Base-by-base conservation (phyloP, 163 green algal genomes). In the Volvox carteri region DNA sequence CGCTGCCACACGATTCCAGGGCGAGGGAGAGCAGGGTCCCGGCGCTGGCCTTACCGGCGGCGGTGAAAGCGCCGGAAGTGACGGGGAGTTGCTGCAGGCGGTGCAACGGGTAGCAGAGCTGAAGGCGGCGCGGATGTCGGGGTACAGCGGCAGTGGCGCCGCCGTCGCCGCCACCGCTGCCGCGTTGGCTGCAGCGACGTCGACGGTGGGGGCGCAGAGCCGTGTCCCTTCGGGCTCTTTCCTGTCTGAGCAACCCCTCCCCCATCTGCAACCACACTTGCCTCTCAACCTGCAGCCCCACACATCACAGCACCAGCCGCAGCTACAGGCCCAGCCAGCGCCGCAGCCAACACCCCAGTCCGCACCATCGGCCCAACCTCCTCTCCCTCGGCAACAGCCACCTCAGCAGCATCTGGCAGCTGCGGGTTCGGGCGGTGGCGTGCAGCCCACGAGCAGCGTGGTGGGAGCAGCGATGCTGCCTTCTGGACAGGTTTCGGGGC, bases 171-270 rank as follows among this genome's bases (percentile, higher is more conserved):
- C 7, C 18, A 33, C 23, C 23, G 58, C 19, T 7, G 23, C 58
- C 19, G 58, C 58, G 58, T 12, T 70, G 58, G 16, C 58, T 7
- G 14, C 7, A 19, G 19, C 58, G 58, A n/a, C n/a, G n/a, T n/a
- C n/a, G n/a, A n/a, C n/a, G n/a, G n/a, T n/a, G n/a, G n/a, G n/a
- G n/a, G n/a, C n/a, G n/a, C n/a, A 35, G 58, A 33, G 58, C 9
- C 67, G 33, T n/a, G 8, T 44, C 67, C 28, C 28, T 30, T 76
- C 67, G 37, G 37, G 37, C 21, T n/a, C n/a, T 39, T 74, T 37
- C n/a, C 58, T 86, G 39, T 41, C 39, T 0, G 78, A 86, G 58
- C 78, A 86, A 12, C 56, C 56, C 18, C 78, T 76, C 14, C 77
- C 77, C 2, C 54, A 74, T 41, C 58, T 76, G 37, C 33, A 76